phyloP scores from a whole-genome alignment of 2,329 filamentous ascomycete species.

The Xylaria sp. region DNA sequence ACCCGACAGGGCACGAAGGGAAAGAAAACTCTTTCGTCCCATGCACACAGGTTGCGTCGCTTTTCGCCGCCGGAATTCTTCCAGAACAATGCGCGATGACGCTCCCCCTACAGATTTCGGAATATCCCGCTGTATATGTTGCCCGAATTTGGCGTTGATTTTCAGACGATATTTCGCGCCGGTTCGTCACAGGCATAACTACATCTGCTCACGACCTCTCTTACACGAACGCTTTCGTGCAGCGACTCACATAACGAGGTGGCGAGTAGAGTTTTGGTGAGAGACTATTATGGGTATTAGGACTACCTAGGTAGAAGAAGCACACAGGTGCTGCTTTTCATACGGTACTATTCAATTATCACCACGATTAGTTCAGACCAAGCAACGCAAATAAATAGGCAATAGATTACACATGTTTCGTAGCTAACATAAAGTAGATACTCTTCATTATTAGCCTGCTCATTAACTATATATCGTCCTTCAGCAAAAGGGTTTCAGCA shows the following conservation, averaged over 20 bases:
- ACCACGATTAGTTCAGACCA: not conserved
- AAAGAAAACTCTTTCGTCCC: not conserved
- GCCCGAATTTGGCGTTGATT: constrained; percentile 11
- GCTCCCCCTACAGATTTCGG: constrained; percentile 28
- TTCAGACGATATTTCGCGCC: not conserved
- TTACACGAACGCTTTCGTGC: not conserved
- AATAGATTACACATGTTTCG: constrained; percentile 1
- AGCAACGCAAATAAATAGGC: not conserved
- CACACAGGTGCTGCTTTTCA: not conserved
- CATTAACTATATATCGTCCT: constrained; percentile 7
- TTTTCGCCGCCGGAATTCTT: constrained; percentile 34
- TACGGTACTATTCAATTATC: not conserved
- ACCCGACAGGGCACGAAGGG: not conserved
- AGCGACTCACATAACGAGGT: not conserved
- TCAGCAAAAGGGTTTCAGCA: not conserved
- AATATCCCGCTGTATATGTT: constrained; percentile 19
- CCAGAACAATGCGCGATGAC: constrained; percentile 38
- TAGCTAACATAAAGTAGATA: not conserved
- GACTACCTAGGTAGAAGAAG: not conserved
- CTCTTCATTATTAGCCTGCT: constrained; percentile 1
- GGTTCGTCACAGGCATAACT: not conserved
- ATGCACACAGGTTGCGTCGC: constrained; percentile 17
- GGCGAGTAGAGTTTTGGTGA: not conserved
- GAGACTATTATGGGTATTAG: not conserved
- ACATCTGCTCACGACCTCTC: constrained; percentile 6